A percentile compares a stretch with the other conserved stretches of the same genome.
Conservation (phyloP, 23 red algal genomes). For the Gracilariopsis chorda region DNA sequence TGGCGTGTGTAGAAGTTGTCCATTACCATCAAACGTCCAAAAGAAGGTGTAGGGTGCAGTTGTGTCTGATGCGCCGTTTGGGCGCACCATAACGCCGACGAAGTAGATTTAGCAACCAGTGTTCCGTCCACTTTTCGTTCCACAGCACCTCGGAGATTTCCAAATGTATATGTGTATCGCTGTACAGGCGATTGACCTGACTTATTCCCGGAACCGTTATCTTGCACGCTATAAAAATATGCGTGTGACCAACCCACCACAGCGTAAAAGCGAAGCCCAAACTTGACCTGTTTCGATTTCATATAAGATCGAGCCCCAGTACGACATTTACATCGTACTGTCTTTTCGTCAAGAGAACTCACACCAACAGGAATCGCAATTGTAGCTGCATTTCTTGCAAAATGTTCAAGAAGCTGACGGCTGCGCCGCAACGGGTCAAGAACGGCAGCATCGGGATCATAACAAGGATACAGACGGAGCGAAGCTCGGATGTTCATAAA, state of each 20-base stretch:
- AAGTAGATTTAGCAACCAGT: background rate
- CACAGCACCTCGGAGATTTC: background rate
- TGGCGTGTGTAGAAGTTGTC: slow-evolving; percentile 3
- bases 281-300: background rate
- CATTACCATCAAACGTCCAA: background rate
- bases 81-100: background rate
- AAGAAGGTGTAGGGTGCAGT: background rate
- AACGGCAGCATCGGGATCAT: background rate
- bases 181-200: background rate
- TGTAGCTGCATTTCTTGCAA: background rate
- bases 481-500: background rate
- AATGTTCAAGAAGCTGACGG: background rate
- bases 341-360: background rate
- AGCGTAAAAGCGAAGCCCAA: background rate
- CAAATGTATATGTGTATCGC: background rate
- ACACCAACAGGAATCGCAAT: background rate
- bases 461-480: background rate
- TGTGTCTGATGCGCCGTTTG: background rate
- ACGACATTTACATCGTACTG: background rate
- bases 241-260: background rate
- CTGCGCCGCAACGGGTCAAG: background rate
- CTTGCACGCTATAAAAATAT: background rate
- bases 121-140: background rate
- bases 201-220: background rate
- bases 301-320: background rate